Evolutionary conservation across 208 protist species (phyloP).

Genomic region (Tritrichomonas musculus): DNA sequence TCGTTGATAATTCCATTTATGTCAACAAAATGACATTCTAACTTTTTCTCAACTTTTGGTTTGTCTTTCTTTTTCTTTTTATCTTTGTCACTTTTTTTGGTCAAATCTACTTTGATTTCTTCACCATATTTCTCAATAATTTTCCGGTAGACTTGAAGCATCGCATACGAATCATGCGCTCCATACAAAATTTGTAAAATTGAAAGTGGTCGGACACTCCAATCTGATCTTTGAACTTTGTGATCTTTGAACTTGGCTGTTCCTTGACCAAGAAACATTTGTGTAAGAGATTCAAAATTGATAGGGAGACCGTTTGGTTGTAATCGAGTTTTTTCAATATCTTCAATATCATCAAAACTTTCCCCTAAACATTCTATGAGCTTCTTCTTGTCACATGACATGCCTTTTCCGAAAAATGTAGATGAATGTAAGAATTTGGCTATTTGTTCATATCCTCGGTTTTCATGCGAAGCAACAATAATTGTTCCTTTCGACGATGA

Average conservation of each 20-base stretch:
- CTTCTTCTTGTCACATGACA: neutral
- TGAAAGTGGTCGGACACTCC: neutral
- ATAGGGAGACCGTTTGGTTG: neutral
- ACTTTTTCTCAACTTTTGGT: too few relatives aligned
- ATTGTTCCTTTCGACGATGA: neutral
- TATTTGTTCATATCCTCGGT: neutral
- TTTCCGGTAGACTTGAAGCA: too few relatives aligned
- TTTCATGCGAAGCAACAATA: neutral
- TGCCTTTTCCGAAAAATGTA: slow-evolving; percentile 11
- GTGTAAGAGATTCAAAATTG: neutral
- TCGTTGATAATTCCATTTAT: too few relatives aligned
- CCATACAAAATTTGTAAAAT: neutral
- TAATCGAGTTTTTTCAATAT: neutral
- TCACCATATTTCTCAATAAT: too few relatives aligned
- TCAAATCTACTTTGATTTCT: too few relatives aligned
- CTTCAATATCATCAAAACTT: neutral
- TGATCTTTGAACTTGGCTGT: neutral
- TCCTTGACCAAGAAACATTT: neutral
- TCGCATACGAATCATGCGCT: neutral
- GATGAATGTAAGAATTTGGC: neutral
- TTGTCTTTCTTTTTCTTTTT: too few relatives aligned
- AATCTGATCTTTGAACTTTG: neutral
- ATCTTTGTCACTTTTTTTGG: too few relatives aligned
- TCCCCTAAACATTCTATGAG: neutral
- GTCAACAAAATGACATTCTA: too few relatives aligned